phyloP scores from a whole-genome alignment of 352 stramenopile species.

The Albugo candida region DNA sequence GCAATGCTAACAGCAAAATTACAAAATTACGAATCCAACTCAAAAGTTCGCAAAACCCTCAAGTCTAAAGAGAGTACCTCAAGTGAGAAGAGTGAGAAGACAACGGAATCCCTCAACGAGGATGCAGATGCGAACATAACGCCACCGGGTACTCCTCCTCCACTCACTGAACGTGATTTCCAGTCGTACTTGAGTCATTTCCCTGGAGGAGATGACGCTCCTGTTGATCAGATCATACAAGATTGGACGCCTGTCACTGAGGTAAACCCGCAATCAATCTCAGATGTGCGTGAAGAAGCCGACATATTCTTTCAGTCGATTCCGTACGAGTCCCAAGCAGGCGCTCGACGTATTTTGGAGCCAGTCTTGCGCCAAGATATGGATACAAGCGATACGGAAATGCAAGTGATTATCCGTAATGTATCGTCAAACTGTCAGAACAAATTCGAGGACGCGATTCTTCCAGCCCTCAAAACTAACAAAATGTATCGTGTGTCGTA shows the following conservation, averaged over 20 bases:
- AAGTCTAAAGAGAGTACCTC: slow-evolving; percentile 15
- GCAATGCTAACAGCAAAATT: slow-evolving; percentile 8
- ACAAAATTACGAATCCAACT: too few species aligned
- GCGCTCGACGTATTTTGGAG: slow-evolving; percentile 37
- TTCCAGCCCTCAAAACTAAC: slow-evolving; percentile 54
- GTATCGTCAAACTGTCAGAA: slow-evolving; percentile 29
- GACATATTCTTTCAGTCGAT: too few species aligned
- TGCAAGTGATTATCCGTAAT: slow-evolving; percentile 43
- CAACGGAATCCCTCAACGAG: not conserved
- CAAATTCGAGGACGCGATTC: slow-evolving; percentile 33
- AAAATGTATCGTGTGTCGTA: slow-evolving; percentile 47
- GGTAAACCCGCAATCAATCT: slow-evolving; percentile 21
- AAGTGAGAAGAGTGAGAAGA: not conserved
- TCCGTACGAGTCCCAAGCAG: slow-evolving; percentile 43
- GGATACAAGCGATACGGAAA: slow-evolving; percentile 25
- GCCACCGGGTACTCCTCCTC: slow-evolving; percentile 49
- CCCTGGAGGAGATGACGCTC: slow-evolving; percentile 17
- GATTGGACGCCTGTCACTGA: slow-evolving; percentile 54
- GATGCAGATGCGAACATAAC: slow-evolving; percentile 22
- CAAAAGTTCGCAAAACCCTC: slow-evolving; percentile 3
- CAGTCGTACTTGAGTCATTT: slow-evolving; percentile 10
- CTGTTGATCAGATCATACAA: slow-evolving; percentile 28
- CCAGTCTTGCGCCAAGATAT: slow-evolving; percentile 23
- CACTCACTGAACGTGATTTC: slow-evolving; percentile 30
- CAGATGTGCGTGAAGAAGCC: slow-evolving; percentile 34